Evolutionary conservation across 306 rosid species (phyloP).

Genomic region (Calophaca sinica): DNA sequence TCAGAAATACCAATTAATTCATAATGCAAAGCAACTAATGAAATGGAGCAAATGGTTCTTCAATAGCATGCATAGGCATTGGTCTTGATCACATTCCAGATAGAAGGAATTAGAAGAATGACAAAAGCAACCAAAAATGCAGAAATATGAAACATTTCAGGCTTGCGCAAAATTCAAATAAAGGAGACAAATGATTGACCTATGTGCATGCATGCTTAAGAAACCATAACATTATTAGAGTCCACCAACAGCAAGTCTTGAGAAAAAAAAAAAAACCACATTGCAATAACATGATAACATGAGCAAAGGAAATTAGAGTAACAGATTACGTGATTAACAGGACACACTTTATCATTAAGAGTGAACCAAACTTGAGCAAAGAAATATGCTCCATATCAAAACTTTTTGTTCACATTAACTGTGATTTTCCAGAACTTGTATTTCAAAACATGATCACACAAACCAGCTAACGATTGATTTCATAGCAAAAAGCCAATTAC

Average conservation of each 20-base stretch:
- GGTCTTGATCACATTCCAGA: conserved; percentile 6
- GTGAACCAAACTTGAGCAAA: background rate
- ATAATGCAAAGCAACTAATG: conserved; percentile 8
- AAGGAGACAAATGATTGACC: background rate
- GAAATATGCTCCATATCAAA: background rate
- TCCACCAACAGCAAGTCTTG: background rate
- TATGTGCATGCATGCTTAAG: conserved; percentile 9
- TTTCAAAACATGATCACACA: conserved; percentile 28
- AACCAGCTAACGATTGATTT: background rate
- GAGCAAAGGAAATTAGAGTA: conserved; percentile 1
- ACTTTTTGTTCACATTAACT: background rate
- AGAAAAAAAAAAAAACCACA: conserved; percentile 34
- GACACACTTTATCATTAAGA: background rate
- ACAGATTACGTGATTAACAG: no score
- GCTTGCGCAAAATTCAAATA: background rate
- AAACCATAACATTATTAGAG: conserved; percentile 4
- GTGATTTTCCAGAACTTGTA: background rate
- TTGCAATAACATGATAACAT: conserved; percentile 17
- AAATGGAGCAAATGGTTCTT: conserved; percentile 6
- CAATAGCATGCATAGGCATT: conserved; percentile 4
- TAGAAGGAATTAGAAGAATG: conserved; percentile 22
- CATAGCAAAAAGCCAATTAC: background rate
- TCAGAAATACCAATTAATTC: background rate
- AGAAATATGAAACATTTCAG: conserved; percentile 23
- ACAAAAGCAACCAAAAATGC: conserved; percentile 24